Conservation (phyloP, 192 early-diverging fungal species). For the Coemansia sp. region DNA sequence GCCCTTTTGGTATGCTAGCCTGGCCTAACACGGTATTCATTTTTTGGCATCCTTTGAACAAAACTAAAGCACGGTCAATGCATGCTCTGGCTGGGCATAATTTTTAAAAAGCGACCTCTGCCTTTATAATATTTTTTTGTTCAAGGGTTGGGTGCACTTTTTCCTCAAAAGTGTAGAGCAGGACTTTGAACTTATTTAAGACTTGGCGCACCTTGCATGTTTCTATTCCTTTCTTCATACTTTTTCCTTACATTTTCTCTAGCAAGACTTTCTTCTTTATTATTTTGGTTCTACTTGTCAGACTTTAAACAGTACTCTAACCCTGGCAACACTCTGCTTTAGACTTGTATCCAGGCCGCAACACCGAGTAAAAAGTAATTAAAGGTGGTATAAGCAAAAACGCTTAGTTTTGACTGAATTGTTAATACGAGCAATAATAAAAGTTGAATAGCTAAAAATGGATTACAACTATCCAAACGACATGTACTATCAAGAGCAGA, state of each 20-base stretch:
- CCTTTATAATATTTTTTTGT: constrained; percentile 8
- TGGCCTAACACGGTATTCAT: not conserved
- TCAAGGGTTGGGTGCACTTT: not conserved
- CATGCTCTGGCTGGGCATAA: not conserved
- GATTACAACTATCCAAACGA: constrained; percentile 13
- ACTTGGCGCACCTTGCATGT: not conserved
- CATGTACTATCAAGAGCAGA: not conserved
- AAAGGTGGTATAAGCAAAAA: not conserved
- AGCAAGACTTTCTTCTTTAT: not conserved
- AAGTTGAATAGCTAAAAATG: constrained; percentile 3
- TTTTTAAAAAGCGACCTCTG: not conserved
- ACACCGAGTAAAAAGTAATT: not conserved
- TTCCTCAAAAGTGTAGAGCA: not conserved
- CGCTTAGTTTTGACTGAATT: not conserved
- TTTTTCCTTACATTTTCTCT: not conserved
- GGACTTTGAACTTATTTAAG: not conserved
- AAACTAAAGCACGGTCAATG: not conserved
- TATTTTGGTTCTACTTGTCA: not conserved
- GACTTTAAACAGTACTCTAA: not conserved
- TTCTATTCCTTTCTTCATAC: not conserved
- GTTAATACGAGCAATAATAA: not conserved
- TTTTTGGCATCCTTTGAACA: not conserved
- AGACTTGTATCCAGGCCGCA: not conserved
- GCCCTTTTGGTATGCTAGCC: too few relatives aligned
- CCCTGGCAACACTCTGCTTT: not conserved